Evolutionary conservation across 1,284 basidiomycete genomes (phyloP), one percentile per base, ranked within the genome.

Genomic region (Xerocomus amazonicus): DNA sequence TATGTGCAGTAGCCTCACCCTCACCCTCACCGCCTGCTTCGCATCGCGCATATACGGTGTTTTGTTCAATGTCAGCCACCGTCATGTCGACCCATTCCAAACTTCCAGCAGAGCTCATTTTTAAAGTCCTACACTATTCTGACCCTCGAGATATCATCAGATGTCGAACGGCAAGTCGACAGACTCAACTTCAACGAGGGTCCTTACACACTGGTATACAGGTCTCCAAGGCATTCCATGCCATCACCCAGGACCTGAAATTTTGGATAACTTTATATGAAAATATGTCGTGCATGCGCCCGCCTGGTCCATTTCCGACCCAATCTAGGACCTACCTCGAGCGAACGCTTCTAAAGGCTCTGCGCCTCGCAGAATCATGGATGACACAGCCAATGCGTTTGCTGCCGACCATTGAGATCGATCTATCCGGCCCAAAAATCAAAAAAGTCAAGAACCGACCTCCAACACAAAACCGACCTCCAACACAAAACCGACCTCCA

Each of bases 331-430:
- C n/a, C 1, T 28, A 3, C 12, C 33, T 53, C 10, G 41, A 42
- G 6, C 33, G 33, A 29, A 13, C 10, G 6, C 47, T 55, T 3
- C 13, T 51, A 9, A 55, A 36, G 36, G 34, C 44, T 0, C 10
- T 17, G 0, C 53, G 10, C 12, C 52, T 55, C 14, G 40, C 33
- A 8, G 27, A 53, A 13, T 52, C 50, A 2, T 52, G 50, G 50
- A 52, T 41, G 13, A 46, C 50, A 19, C 9, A 19, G 1, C 19
- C 33, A 0, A 29, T 52, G 17, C 35, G 44, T 16, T 28, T 26
- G 0, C 4, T 29, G 17, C 34, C 39, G 3, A 17, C 12, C 8
- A 4, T 37, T 7, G 4, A 14, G 2, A 37, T 28, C 14, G 16
- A 26, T 23, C 19, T 23, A 23, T 23, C 19, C 4, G 19, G 4